Evolutionary conservation across 75 land plant species (phyloP).

Genomic region (Ceratopteris richardii): DNA sequence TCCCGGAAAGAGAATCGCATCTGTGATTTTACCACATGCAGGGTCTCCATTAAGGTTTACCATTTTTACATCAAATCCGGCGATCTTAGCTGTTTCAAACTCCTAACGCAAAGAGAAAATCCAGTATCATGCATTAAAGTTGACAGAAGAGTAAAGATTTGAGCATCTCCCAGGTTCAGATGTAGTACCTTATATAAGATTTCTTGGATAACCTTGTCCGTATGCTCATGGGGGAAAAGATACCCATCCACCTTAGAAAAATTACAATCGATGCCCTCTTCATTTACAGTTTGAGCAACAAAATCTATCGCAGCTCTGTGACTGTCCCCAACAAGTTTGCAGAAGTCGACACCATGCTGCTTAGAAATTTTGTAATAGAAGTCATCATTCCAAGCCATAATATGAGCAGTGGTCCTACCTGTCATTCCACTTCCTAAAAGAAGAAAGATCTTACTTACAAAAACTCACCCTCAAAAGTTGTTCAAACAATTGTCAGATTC

Average conservation of each 20-base stretch:
- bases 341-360: slow-evolving; percentile 16
- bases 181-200: no score
- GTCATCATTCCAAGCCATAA: slow-evolving; percentile 36
- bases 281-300: slow-evolving; percentile 15
- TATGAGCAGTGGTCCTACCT: slow-evolving; percentile 34
- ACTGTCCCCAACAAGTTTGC: slow-evolving; percentile 25
- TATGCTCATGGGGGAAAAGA: slow-evolving; percentile 33
- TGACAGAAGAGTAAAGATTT: no score
- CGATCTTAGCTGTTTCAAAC: slow-evolving; percentile 26
- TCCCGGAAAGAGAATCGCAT: slow-evolving; percentile 22
- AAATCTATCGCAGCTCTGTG: slow-evolving; percentile 27
- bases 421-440: slow-evolving; percentile 34
- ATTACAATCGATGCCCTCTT: slow-evolving; percentile 30
- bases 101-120: slow-evolving; percentile 14
- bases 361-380: slow-evolving; percentile 23
- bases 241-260: slow-evolving; percentile 29
- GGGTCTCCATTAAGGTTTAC: slow-evolving; percentile 27
- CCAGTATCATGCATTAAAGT: no score
- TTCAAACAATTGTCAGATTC: no score
- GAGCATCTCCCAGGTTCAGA: no score
- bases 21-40: slow-evolving; percentile 17
- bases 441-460: no score
- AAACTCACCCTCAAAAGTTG: no score
- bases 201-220: slow-evolving; percentile 21
- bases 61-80: slow-evolving; percentile 17